A percentile compares a stretch with the other conserved stretches of the same genome.
phyloP scores from a whole-genome alignment of 2,329 filamentous ascomycete genomes.

The Fusarium continuum region DNA sequence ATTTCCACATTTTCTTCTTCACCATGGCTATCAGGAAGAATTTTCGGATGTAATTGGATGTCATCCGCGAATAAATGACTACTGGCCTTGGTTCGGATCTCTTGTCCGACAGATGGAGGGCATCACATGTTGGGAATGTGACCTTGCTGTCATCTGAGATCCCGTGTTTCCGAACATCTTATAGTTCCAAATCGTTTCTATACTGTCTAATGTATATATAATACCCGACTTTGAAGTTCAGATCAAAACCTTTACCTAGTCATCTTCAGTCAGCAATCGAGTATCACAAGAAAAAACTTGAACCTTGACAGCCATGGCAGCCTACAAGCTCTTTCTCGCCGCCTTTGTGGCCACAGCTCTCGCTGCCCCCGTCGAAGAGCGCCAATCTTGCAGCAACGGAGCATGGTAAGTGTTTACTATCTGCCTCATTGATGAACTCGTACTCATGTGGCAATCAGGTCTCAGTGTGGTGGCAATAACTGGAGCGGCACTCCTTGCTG shows the following conservation, averaged over 20 bases:
- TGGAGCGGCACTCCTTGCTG: conserved; percentile 58
- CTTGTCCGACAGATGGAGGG: background rate
- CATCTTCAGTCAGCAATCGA: conserved; percentile 6
- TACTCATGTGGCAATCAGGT: conserved; percentile 37
- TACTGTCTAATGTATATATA: conserved; percentile 6
- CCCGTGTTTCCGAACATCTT: conserved; percentile 25
- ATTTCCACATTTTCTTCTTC: background rate
- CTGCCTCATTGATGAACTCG: accelerated
- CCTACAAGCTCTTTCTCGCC: conserved; percentile 25
- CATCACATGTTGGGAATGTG: background rate
- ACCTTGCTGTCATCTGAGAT: conserved; percentile 2
- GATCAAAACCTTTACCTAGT: background rate
- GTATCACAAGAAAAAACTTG: background rate
- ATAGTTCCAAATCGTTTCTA: background rate
- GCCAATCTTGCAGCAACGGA: conserved; percentile 46
- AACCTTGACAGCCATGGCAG: conserved; percentile 20
- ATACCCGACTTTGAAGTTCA: background rate
- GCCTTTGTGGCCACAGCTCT: conserved; percentile 45
- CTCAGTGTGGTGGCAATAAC: conserved; percentile 58
- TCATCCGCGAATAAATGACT: conserved; percentile 9
- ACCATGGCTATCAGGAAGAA: background rate
- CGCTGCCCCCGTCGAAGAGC: conserved; percentile 49
- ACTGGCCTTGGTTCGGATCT: background rate
- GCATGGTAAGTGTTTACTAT: conserved; percentile 15
- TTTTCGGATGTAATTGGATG: background rate